phyloP scores from a whole-genome alignment of 2,329 filamentous ascomycete genomes.

The Talaromyces sp. region DNA sequence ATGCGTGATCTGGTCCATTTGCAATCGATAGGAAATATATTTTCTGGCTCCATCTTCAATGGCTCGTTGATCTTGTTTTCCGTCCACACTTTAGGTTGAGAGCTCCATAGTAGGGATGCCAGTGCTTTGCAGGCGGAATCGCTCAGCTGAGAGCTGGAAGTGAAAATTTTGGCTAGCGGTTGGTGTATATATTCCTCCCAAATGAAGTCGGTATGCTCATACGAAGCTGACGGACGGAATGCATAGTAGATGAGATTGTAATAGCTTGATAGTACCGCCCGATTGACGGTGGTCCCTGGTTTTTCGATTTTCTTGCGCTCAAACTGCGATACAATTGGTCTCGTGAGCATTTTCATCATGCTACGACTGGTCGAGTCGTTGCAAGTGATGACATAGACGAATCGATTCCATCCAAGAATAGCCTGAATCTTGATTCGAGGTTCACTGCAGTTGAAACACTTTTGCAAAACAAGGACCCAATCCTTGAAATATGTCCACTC shows the following conservation, averaged over 20 bases:
- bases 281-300: slow-evolving; percentile 41
- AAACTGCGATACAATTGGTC: slow-evolving; percentile 66
- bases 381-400: slow-evolving; percentile 69
- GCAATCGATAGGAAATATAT: slow-evolving; percentile 77
- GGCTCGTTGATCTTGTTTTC: slow-evolving; percentile 65
- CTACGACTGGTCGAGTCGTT: slow-evolving; percentile 54
- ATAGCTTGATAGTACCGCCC: slow-evolving; percentile 66
- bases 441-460: slow-evolving; percentile 78
- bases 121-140: slow-evolving; percentile 65
- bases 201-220: slow-evolving; percentile 64
- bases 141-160: slow-evolving; percentile 47
- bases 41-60: slow-evolving; percentile 58
- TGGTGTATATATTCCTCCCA: slow-evolving; percentile 73
- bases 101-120: slow-evolving; percentile 58
- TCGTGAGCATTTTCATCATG: slow-evolving; percentile 60
- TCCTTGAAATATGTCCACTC: slow-evolving; percentile 67
- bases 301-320: slow-evolving; percentile 58
- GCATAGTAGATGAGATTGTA: slow-evolving; percentile 80
- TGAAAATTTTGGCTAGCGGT: slow-evolving; percentile 57
- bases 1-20: slow-evolving; percentile 81
- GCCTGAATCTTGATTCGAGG: slow-evolving; percentile 67
- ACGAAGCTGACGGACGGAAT: slow-evolving; percentile 65
- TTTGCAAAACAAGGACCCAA: slow-evolving; percentile 76
- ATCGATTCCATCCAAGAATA: slow-evolving; percentile 78
- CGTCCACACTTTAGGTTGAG: slow-evolving; percentile 61